A percentile compares a stretch with the other conserved stretches of the same genome.
These are phyloP conservation scores for Phoma sp. DNA, from an alignment of 2,329 filamentous ascomycete species.

Conservation along the genomic window DNA sequence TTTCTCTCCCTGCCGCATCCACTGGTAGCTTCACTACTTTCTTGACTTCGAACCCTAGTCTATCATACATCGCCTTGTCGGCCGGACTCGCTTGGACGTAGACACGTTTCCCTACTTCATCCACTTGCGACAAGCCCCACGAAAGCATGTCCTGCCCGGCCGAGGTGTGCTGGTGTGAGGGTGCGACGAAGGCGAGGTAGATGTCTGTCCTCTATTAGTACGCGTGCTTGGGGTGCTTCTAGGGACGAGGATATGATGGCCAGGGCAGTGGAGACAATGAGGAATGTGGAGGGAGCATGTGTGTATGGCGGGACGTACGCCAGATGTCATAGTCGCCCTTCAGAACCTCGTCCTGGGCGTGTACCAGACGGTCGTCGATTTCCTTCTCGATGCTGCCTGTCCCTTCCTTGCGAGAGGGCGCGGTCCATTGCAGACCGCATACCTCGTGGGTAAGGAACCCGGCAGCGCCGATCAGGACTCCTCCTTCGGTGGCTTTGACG, in stretches of 20 bases:
- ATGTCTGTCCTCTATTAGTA: background rate
- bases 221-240: too few species aligned
- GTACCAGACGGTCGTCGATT: background rate
- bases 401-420: background rate
- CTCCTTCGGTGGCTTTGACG: background rate
- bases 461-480: background rate
- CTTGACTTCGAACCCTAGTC: background rate
- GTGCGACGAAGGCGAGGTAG: background rate
- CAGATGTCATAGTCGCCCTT: background rate
- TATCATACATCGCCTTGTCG: background rate
- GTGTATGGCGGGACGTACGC: background rate
- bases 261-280: too few species aligned
- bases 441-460: constrained; percentile 1
- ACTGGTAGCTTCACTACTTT: background rate
- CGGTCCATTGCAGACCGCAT: background rate
- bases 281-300: background rate
- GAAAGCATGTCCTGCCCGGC: background rate
- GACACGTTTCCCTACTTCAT: background rate
- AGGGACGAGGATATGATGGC: too few species aligned
- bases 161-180: background rate
- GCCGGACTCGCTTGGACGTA: background rate
- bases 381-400: background rate
- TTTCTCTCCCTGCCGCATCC: background rate
- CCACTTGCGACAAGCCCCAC: constrained; percentile 1
- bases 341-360: background rate